These are phyloP conservation scores for Mortierella claussenii DNA, from an alignment of 192 early-diverging fungal genomes.

Conservation along the genomic window DNA sequence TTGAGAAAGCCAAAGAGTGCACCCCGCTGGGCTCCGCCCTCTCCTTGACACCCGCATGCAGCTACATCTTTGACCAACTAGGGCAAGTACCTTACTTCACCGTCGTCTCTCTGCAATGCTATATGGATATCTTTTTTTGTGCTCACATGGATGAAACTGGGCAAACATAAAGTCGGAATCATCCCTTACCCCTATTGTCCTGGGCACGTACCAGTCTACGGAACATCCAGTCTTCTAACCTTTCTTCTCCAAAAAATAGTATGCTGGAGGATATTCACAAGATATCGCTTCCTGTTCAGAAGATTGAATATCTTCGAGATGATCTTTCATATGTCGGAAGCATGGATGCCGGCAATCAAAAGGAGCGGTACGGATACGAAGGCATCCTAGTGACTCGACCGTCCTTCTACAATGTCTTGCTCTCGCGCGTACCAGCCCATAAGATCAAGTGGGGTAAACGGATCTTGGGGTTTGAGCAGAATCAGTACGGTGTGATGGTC, in stretches of 20 bases:
- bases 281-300: neutral
- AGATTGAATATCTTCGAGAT: constrained; percentile 27
- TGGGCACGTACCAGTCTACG: too few relatives aligned
- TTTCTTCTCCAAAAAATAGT: neutral
- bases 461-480: constrained; percentile 5
- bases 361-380: constrained; percentile 12
- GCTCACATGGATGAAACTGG: too few relatives aligned
- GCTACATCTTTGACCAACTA: constrained; percentile 8
- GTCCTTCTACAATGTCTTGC: constrained; percentile 7
- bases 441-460: constrained; percentile 22
- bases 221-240: too few relatives aligned
- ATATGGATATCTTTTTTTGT: too few relatives aligned
- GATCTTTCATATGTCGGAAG: constrained; percentile 16
- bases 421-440: constrained; percentile 14
- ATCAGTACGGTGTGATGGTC: constrained; percentile 1
- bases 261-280: constrained; percentile 13
- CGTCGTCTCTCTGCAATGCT: too few relatives aligned
- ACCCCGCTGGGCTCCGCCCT: neutral
- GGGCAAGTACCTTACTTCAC: too few relatives aligned
- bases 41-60: neutral
- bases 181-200: too few relatives aligned
- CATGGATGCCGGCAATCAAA: constrained; percentile 16
- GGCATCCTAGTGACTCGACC: constrained; percentile 20
- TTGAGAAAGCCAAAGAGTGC: constrained; percentile 5
- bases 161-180: too few relatives aligned